Evolutionary conservation across 139 green algal genomes (phyloP).

Genomic region (Tetradesmus lagerheimii): DNA sequence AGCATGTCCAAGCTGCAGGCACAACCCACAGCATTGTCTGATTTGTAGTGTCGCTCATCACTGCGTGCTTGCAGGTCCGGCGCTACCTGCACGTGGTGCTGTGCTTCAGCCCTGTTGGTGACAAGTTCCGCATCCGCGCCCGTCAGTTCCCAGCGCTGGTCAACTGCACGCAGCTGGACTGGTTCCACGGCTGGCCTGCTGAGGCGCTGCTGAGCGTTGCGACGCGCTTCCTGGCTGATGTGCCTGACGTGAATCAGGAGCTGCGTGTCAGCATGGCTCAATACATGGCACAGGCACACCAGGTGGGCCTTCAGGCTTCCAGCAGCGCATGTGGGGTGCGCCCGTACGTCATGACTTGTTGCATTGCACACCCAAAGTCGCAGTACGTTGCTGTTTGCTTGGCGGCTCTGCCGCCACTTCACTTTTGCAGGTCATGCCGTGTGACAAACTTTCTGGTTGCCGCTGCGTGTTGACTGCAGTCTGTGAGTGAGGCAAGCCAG

Average conservation of each 20-base stretch:
- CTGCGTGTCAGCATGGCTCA: slow-evolving; percentile 80
- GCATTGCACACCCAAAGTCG: no score
- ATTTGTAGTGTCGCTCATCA: neutral
- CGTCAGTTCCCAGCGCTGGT: slow-evolving; percentile 92
- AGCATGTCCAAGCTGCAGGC: no score
- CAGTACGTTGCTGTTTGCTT: neutral
- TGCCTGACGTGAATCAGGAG: slow-evolving; percentile 74
- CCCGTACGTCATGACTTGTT: no score
- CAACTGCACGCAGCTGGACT: slow-evolving; percentile 81
- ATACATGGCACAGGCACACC: slow-evolving; percentile 92
- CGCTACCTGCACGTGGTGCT: slow-evolving; percentile 91
- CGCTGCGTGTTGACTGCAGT: slow-evolving; percentile 44
- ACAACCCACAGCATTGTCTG: neutral
- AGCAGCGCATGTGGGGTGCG: no score
- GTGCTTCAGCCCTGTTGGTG: slow-evolving; percentile 93
- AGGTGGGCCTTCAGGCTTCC: neutral
- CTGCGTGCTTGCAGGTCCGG: slow-evolving; percentile 64
- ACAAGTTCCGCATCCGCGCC: slow-evolving; percentile 90
- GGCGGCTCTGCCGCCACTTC: neutral
- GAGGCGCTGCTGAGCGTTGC: slow-evolving; percentile 90
- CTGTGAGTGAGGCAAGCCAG: slow-evolving; percentile 56
- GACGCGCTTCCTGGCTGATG: slow-evolving; percentile 80
- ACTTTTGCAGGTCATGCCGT: no score
- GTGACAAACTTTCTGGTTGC: neutral
- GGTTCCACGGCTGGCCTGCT: slow-evolving; percentile 89